phyloP scores from a whole-genome alignment of 139 green algal species.

The Chlorella sp. region DNA sequence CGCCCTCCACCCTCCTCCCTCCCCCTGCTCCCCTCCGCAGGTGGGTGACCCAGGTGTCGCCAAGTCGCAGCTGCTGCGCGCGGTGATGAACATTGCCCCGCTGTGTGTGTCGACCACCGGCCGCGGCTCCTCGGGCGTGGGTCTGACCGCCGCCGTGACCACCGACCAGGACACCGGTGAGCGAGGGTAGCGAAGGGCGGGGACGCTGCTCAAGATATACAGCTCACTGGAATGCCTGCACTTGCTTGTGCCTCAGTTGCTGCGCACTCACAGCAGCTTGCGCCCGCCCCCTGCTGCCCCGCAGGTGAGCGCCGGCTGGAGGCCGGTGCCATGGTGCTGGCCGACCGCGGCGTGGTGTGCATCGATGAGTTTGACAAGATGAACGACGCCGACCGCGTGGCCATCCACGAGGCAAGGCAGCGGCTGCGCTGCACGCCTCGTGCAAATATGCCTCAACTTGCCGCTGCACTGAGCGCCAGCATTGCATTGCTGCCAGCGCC shows the following conservation, averaged over 20 bases:
- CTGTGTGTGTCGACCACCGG: conserved; percentile 96
- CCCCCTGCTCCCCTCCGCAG: conserved; percentile 54
- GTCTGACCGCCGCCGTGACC: conserved; percentile 97
- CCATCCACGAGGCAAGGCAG: conserved; percentile 90
- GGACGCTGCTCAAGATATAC: too few relatives aligned
- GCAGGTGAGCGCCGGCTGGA: conserved; percentile 95
- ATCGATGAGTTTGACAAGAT: conserved; percentile 99
- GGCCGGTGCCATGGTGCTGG: conserved; percentile 98
- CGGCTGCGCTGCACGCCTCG: too few relatives aligned
- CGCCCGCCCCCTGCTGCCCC: not conserved
- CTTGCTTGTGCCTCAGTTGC: not conserved
- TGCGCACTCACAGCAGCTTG: not conserved
- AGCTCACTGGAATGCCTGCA: too few relatives aligned
- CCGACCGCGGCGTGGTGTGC: conserved; percentile 97
- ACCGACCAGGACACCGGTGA: conserved; percentile 90
- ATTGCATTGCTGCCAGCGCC: not conserved
- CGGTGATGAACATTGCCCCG: conserved; percentile 94
- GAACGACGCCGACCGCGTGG: conserved; percentile 96
- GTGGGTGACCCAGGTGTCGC: conserved; percentile 95
- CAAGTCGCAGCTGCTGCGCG: conserved; percentile 96
- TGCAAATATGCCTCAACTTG: conserved; percentile 43
- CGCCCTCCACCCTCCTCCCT: conserved; percentile 39
- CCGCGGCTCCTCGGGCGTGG: conserved; percentile 95
- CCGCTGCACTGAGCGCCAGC: too few relatives aligned
- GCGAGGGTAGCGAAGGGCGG: too few relatives aligned